Base-by-base conservation (phyloP, 1,284 basidiomycete genomes). In the Ceratobasidium sp. region DNA sequence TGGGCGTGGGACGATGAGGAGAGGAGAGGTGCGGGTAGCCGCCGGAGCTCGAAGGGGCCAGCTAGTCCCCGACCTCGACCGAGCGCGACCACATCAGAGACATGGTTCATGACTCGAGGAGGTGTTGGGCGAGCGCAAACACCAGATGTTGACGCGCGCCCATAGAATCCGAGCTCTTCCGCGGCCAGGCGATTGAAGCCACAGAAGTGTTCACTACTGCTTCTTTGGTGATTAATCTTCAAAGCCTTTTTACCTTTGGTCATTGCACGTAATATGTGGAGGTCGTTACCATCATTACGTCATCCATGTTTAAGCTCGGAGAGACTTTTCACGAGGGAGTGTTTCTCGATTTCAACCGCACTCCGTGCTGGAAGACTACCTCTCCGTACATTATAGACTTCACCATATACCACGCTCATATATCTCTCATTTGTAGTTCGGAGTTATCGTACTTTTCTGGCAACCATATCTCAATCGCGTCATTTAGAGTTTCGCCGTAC, bases 1-100 rank as follows among this genome's bases (percentile, higher is more conserved):
- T 71, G 68, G 68, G 43, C 50, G 15, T 58, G 69, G 70, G 60
- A 69, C 31, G 70, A 67, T 20, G 67, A 69, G 17, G 58, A 60
- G 10, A 31, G 8, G 25, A 34, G 40, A 40, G 49, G 20, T 17
- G 27, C 58, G 17, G 47, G 27, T 12, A 34, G 35, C n/a, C 40
- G 15, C 17, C 52, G 29, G 25, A 31, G 32, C 13, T 52, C 62
- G 15, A 22, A 10, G 8, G 58, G 58, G 15, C 62, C 47, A 31
- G 35, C 32, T 3, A 65, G 49, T 43, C 62, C 62, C 25, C 31
- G 62, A 25, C 62, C 62, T 42, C 47, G 62, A 25, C 35, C 43
- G 13, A 29, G 27, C 20, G 62, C 27, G 62, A 47, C 62, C n/a
- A 40, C 62, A 27, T 65, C 62, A 6, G 62, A 65, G 32, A 65